Base-by-base conservation (phyloP, 1,284 basidiomycete species). In the Fistulinella staudtii region DNA sequence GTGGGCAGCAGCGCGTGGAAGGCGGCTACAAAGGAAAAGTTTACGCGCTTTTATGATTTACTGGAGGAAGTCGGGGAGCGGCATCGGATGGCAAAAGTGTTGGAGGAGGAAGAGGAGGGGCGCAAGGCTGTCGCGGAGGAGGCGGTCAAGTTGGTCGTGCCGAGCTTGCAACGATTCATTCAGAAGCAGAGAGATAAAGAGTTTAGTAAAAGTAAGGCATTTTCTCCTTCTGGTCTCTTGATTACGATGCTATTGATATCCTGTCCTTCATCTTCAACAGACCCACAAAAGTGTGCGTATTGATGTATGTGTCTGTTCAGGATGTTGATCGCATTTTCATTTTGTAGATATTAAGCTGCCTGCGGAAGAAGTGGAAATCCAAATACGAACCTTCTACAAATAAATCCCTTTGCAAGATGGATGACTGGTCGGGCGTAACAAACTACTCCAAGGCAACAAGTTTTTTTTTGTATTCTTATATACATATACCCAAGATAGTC, bases 251-350 rank as follows among this genome's bases (percentile, higher is more conserved):
- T 35, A 5, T 11, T 41, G 40, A n/a, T 10, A 3, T 11, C 37
- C 33, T 35, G 33, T 4, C 24, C 24, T n/a, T n/a, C n/a, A n/a
- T n/a, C n/a, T n/a, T 14, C 33, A 11, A 33, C 42, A 89, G 87
- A 89, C 65, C 85, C 87, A 13, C 79, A 83, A 63, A 90, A 90
- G 62, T 89, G 86, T 88, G 59, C 47, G 83, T 71, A 29, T 24
- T 25, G 14, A 10, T 45, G 10, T 28, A 4, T 20, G 8, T 29
- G 13, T 21, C 4, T 4, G 11, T 21, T 34, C 21, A 7, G 5
- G 22, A 52, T 40, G 33, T 30, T 51, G 35, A 58, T 38, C 33
- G 3, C 24, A n/a, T 43, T 15, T 21, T 34, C 13, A 7, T 15
- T 21, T 34, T 13, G 10, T 53, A 89, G 86, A 90, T 64, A 89